Base-by-base conservation (phyloP, 2,329 filamentous ascomycete genomes). In the Mycosphaerella arachidis region DNA sequence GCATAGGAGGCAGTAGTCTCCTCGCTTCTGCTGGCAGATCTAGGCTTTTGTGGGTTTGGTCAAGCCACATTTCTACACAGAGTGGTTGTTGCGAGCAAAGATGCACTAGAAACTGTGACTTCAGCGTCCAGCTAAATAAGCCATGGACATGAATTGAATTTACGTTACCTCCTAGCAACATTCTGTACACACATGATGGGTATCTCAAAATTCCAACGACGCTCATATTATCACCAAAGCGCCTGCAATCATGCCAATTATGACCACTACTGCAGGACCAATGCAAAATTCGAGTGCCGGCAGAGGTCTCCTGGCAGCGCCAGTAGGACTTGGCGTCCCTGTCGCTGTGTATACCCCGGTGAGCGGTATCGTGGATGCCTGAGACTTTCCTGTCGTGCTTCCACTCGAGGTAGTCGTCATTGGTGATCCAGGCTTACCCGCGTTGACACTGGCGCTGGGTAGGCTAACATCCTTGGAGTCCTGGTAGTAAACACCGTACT, bases 401-500 rank as follows among this genome's bases (percentile, higher is more conserved):
- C 57, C 57, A 46, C 33, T 57, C 24, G 53, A 58, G 0, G 48
- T 64, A 6, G 62, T 65, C 9, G 56, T 66, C 55, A 72, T 65
- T 2, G 73, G 72, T 8, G 60, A 63, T 4, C 73, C 73, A 9
- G 73, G 73, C 12, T 70, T 62, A 7, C 73, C 73, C 3, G 68
- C 73, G 12, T 62, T 60, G 8, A 74, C 68, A 27, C 64, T 70
- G 18, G 63, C 69, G 33, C 59, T 68, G 1, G 77, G 77, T 12
- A 73, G 57, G 16, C 65, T 69, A 66, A 77, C 76, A 46, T 77
- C 73, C 12, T 67, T 67, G 18, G 69, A 67, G 18, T 75, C 70
- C 56, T 74, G 72, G 63, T 81, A 81, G 67, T 84, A 77, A 20
- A 88, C 77, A 7, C 85, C 86, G 63, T 86, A 85, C 65, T 85